Evolutionary conservation across 768 basidiomycete genomes (phyloP), one percentile per base, ranked within the genome.

Genomic region (Butyriboletus loyo): DNA sequence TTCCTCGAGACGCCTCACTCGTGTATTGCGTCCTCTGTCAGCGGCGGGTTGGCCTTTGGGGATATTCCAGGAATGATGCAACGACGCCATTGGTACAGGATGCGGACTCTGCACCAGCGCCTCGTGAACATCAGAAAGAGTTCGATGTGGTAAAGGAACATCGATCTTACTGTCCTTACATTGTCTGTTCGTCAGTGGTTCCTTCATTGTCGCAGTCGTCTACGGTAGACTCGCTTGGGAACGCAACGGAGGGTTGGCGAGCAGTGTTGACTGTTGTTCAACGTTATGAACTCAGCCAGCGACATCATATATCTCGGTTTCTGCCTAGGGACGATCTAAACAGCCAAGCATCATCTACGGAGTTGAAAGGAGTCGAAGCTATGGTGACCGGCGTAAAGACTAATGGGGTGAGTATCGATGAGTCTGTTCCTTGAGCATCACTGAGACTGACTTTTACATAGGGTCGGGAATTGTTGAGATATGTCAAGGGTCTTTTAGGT

Each of bases 141-240:
- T 82, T 92, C 48, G 89, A 93, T 64, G 63, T 92, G 34, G 67
- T 91, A 42, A 86, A 84, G 61, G 90, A 93, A 67, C 91, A 92
- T 64, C 79, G 90, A 25, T 86, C 87, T 3, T 90, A 88, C 59
- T 92, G 91, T 58, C 90, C 90, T n/a, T 92, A 90, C 55, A 80
- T 89, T 27, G 83, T 86, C 32, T 78, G 80, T 14, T 87, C 87
- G 7, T 89, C 86, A 3, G 62, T 75, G 2, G 73, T 89, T 11
- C 86, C 86, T 5, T 79, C 82, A 3, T 66, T 83, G 9, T 77
- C 82, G 11, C 63, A 61, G 14, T 63, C 59, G 13, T 50, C 48
- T 46, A 15, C 45, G 37, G 21, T n/a, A 44, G 46, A 49, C 34
- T 59, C 73, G 19, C 71, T 72, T 35, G 56, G 52, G 32, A 59